Percentiles rank a stretch among this genome's conserved stretches.
phyloP scores from a whole-genome alignment of 257 asterid species.

The Petunia secreta region DNA sequence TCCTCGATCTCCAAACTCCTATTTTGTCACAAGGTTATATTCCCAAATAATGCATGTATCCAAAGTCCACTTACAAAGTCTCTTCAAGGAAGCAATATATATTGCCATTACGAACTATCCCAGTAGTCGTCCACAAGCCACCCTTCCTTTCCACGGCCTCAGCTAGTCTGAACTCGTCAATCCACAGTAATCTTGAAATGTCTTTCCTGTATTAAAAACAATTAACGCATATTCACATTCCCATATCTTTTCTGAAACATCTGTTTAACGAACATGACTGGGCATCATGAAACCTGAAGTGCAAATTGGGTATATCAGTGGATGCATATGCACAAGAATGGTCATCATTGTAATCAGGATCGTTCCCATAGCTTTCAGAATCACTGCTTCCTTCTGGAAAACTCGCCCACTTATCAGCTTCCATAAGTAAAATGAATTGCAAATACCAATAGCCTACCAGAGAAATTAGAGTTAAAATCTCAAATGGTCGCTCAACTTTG shows the following conservation, averaged over 20 bases:
- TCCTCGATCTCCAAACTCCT: not conserved
- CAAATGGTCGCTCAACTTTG: too few relatives aligned
- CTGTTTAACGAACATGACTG: not conserved
- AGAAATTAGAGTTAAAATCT: too few relatives aligned
- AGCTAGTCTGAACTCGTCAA: slow-evolving; percentile 65
- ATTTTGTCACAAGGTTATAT: not conserved
- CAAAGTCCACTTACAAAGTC: slow-evolving; percentile 56
- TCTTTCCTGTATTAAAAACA: slow-evolving; percentile 48
- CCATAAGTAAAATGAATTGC: slow-evolving; percentile 38
- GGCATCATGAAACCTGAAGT: slow-evolving; percentile 52
- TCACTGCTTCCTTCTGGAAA: slow-evolving; percentile 48
- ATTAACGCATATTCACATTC: not conserved
- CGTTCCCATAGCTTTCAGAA: slow-evolving; percentile 50
- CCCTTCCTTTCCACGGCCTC: slow-evolving; percentile 74
- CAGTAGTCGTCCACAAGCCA: slow-evolving; percentile 78
- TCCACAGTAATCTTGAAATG: slow-evolving; percentile 67
- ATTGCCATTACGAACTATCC: slow-evolving; percentile 70
- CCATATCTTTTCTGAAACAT: not conserved
- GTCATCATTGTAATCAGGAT: slow-evolving; percentile 47
- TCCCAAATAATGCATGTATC: not conserved
- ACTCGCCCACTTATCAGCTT: slow-evolving; percentile 39
- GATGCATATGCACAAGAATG: slow-evolving; percentile 34
- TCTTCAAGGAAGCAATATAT: slow-evolving; percentile 70
- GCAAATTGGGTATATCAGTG: slow-evolving; percentile 61
- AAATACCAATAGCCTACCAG: not conserved